phyloP scores from a whole-genome alignment of 208 protist species.

The Crithidia acanthocephali region DNA sequence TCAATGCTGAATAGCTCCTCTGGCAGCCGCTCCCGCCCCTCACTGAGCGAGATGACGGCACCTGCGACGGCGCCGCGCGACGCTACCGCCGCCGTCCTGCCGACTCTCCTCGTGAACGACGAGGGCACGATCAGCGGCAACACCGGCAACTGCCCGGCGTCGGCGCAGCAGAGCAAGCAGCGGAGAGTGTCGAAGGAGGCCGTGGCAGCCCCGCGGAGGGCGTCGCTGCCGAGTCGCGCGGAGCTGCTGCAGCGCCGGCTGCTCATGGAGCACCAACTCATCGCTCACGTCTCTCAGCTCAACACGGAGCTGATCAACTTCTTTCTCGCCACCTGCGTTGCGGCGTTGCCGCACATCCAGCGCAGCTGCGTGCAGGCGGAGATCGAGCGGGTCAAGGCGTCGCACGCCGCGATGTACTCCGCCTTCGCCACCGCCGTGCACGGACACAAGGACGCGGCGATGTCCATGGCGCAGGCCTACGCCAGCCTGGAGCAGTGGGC shows the following conservation, averaged over 20 bases:
- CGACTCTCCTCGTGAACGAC: not conserved
- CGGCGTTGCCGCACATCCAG: slow-evolving; percentile 35
- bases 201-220: not conserved
- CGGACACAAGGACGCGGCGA: slow-evolving; percentile 29
- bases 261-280: slow-evolving; percentile 56
- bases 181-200: no score
- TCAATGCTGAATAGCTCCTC: not conserved
- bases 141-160: no score
- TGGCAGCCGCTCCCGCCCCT: not conserved
- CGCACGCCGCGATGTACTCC: slow-evolving; percentile 26
- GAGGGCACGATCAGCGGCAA: not conserved
- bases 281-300: slow-evolving; percentile 61
- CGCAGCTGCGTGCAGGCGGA: slow-evolving; percentile 27
- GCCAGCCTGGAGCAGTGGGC: slow-evolving; percentile 24
- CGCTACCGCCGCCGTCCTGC: not conserved
- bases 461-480: slow-evolving; percentile 23
- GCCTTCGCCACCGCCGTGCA: slow-evolving; percentile 24
- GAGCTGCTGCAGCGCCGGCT: slow-evolving; percentile 21
- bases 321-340: slow-evolving; percentile 53
- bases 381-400: slow-evolving; percentile 14
- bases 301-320: slow-evolving; percentile 90
- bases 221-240: not conserved
- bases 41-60: not conserved
- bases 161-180: no score
- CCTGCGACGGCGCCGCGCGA: not conserved